These are phyloP conservation scores for Oxytropis ochrocephala DNA, from an alignment of 306 rosid species.

Conservation along the genomic window DNA sequence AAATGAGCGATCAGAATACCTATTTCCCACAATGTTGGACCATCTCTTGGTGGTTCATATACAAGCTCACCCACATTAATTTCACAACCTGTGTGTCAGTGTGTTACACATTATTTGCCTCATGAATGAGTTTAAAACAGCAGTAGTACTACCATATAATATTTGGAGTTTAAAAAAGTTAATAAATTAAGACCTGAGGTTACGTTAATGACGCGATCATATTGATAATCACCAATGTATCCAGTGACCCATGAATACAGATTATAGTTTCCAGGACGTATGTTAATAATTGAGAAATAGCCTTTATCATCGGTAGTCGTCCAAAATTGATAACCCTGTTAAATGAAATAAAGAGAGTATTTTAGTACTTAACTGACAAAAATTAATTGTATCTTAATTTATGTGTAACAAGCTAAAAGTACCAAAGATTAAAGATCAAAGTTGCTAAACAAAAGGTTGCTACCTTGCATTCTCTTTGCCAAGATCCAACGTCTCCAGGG, in stretches of 20 bases:
- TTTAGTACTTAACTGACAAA: too few relatives aligned
- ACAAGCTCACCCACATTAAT: slow-evolving; percentile 51
- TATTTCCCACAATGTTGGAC: slow-evolving; percentile 91
- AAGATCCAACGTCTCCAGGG: slow-evolving; percentile 68
- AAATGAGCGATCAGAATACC: slow-evolving; percentile 83
- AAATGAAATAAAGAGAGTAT: too few relatives aligned
- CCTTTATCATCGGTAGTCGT: slow-evolving; percentile 61
- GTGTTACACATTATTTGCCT: neutral
- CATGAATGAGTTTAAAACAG: neutral
- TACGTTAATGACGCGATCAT: slow-evolving; percentile 31
- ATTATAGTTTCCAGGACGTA: slow-evolving; percentile 47
- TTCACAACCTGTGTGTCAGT: slow-evolving; percentile 39
- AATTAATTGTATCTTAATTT: too few relatives aligned
- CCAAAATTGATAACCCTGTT: slow-evolving; percentile 93
- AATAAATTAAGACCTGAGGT: slow-evolving; percentile 45
- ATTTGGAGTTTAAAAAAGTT: neutral
- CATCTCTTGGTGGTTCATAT: slow-evolving; percentile 73
- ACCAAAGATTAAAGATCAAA: too few relatives aligned
- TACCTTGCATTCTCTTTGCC: slow-evolving; percentile 86
- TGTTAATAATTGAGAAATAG: slow-evolving; percentile 42
- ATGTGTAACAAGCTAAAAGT: too few relatives aligned
- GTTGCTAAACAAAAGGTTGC: neutral
- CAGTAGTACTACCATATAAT: too few relatives aligned
- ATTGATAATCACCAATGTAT: slow-evolving; percentile 53
- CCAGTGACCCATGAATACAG: slow-evolving; percentile 74